These are phyloP conservation scores for Teunomyces barrocoloradensis DNA, from an alignment of 805 yeast genomes.

Conservation along the genomic window DNA sequence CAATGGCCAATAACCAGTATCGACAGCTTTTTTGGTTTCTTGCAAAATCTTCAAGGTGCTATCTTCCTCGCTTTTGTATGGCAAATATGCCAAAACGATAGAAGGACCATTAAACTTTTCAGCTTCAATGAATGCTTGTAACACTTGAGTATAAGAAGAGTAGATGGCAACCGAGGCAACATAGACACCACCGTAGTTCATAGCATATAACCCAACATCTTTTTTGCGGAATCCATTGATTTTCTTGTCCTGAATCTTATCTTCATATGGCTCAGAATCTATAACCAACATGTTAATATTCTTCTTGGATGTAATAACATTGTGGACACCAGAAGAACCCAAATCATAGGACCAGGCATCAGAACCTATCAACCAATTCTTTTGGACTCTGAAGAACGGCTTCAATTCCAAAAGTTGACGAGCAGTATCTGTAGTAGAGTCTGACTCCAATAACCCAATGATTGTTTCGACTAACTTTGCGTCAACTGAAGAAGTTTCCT, in stretches of 20 bases:
- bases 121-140: conserved; percentile 90
- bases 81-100: conserved; percentile 84
- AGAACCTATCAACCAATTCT: conserved; percentile 87
- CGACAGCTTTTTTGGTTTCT: conserved; percentile 87
- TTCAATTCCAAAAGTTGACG: conserved; percentile 45
- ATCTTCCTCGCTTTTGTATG: conserved; percentile 63
- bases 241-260: conserved; percentile 26
- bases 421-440: conserved; percentile 39
- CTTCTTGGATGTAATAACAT: conserved; percentile 68
- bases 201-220: conserved; percentile 90
- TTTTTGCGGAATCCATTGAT: conserved; percentile 65
- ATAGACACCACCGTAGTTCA: conserved; percentile 86
- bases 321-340: conserved; percentile 90
- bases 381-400: conserved; percentile 45
- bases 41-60: conserved; percentile 71
- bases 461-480: conserved; percentile 27
- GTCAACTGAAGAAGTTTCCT: conserved; percentile 30
- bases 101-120: conserved; percentile 87
- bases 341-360: conserved; percentile 95
- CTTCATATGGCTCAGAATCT: conserved; percentile 72
- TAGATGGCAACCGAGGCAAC: conserved; percentile 95
- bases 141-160: conserved; percentile 87
- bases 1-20: conserved; percentile 94
- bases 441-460: conserved; percentile 37
- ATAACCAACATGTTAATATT: conserved; percentile 82